phyloP scores from a whole-genome alignment of 106 monocot species.

The Dendrobium catenatum region DNA sequence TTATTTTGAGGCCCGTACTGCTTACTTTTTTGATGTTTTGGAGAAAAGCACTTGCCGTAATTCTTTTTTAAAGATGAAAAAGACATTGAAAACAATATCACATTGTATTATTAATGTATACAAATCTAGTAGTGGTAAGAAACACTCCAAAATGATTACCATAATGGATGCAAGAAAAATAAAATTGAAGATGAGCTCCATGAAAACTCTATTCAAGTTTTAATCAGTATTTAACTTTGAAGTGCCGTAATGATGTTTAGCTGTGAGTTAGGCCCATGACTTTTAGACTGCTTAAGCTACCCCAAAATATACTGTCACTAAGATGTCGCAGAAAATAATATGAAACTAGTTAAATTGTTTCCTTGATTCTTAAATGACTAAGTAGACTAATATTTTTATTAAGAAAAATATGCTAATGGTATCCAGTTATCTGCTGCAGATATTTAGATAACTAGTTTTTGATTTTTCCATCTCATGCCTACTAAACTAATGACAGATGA shows the following conservation, averaged over 20 bases:
- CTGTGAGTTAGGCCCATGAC: neutral
- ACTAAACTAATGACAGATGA: neutral
- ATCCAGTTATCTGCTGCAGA: neutral
- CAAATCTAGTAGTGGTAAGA: neutral
- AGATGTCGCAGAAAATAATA: neutral
- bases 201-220: neutral
- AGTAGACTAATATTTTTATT: neutral
- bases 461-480: neutral
- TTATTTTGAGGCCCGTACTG: neutral
- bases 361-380: neutral
- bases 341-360: conserved; percentile 6
- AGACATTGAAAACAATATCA: neutral
- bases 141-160: neutral
- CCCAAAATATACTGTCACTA: neutral
- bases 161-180: neutral
- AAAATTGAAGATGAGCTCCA: neutral
- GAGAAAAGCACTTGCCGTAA: neutral
- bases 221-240: neutral
- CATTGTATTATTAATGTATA: neutral
- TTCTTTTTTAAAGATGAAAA: neutral
- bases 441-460: neutral
- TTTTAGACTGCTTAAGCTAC: neutral
- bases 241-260: neutral
- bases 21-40: neutral
- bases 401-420: neutral